Evolutionary conservation across 345 rosid species (phyloP).

Genomic region (Gossypium raimondii): DNA sequence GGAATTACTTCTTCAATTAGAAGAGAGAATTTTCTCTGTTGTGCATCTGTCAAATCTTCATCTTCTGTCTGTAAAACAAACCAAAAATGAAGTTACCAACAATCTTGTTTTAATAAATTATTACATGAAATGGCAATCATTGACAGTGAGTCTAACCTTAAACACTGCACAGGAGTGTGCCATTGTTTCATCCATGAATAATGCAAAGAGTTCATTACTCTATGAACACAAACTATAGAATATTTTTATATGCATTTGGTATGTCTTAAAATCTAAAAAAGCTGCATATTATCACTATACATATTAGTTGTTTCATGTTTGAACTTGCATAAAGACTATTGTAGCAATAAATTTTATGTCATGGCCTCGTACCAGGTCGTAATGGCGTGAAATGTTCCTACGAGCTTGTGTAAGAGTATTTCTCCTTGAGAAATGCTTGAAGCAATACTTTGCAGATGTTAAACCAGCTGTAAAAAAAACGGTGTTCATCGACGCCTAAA

Average conservation of each 20-base stretch:
- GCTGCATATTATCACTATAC: neutral
- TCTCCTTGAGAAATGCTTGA: constrained; percentile 63
- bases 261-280: neutral
- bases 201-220: constrained; percentile 76
- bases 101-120: neutral
- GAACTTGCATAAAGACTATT: neutral
- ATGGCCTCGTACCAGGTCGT: constrained; percentile 62
- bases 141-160: constrained; percentile 40
- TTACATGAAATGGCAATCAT: neutral
- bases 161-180: constrained; percentile 79
- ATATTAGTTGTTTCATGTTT: neutral
- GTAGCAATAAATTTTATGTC: neutral
- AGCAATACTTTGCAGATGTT: constrained; percentile 71
- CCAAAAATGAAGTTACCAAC: neutral
- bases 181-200: constrained; percentile 88
- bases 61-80: constrained; percentile 37
- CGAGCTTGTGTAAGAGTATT: constrained; percentile 90
- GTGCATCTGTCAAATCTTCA: constrained; percentile 71
- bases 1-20: constrained; percentile 63
- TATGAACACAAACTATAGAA: constrained; percentile 19
- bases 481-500: constrained; percentile 98
- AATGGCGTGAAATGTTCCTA: constrained; percentile 79
- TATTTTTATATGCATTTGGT: neutral
- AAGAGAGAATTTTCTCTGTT: constrained; percentile 63
- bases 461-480: constrained; percentile 56